Percentiles rank a stretch among this genome's conserved stretches.
phyloP scores from a whole-genome alignment of 352 stramenopile genomes.

The Poterioochromonas sp. region DNA sequence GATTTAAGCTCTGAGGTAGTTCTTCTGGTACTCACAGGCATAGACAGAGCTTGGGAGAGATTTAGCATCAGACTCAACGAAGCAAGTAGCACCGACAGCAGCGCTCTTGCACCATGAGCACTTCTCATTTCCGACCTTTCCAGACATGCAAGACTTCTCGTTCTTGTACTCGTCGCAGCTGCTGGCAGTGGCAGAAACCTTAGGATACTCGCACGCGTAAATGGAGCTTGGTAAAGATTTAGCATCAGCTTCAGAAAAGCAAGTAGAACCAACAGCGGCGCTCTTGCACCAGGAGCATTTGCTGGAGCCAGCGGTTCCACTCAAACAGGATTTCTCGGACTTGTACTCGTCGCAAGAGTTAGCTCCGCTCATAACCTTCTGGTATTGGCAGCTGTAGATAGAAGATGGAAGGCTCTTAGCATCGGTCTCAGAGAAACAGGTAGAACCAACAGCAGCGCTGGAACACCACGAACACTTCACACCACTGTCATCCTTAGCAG shows the following conservation, averaged over 20 bases:
- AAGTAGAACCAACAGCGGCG: not conserved
- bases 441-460: not conserved
- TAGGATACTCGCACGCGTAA: not conserved
- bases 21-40: slow-evolving; percentile 11
- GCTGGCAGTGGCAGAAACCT: not conserved
- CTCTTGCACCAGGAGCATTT: not conserved
- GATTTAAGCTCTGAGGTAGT: not conserved
- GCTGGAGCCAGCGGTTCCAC: not conserved
- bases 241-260: not conserved
- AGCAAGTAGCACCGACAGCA: slow-evolving; percentile 21
- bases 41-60: not conserved
- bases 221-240: not conserved
- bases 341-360: not conserved
- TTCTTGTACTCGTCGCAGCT: not conserved
- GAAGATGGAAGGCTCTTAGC: not conserved
- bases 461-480: slow-evolving; percentile 4
- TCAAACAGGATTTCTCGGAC: not conserved
- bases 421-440: slow-evolving; percentile 4
- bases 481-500: not conserved
- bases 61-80: slow-evolving; percentile 17
- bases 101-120: slow-evolving; percentile 4
- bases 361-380: not conserved
- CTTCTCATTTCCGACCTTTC: not conserved
- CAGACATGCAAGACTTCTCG: not conserved
- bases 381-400: not conserved